Evolutionary conservation across 1,139 yeast species (phyloP).

Genomic region (Blastobotrys raffinosifermentans): DNA sequence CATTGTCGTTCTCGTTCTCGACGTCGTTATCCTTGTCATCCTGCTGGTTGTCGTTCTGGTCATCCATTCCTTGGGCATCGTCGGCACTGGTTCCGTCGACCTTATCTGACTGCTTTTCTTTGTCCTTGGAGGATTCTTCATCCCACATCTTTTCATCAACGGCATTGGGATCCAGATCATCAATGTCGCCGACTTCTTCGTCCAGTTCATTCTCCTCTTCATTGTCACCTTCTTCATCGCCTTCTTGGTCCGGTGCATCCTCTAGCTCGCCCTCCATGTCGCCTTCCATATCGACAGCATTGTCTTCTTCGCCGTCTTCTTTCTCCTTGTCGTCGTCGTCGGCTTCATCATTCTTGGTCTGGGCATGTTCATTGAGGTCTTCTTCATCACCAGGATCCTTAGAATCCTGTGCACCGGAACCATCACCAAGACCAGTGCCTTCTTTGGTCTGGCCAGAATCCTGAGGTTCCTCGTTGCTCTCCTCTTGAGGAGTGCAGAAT

Average conservation of each 20-base stretch:
- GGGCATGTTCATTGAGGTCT: conserved; percentile 84
- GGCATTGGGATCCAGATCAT: conserved; percentile 89
- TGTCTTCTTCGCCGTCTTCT: conserved; percentile 44
- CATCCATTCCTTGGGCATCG: conserved; percentile 73
- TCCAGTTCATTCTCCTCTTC: conserved; percentile 62
- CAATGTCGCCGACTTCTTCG: conserved; percentile 85
- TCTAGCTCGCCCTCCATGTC: conserved; percentile 95
- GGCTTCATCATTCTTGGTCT: conserved; percentile 70
- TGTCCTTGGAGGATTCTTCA: conserved; percentile 77
- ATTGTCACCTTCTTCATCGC: conserved; percentile 51
- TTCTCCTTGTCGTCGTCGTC: conserved; percentile 57
- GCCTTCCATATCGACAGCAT: conserved; percentile 89
- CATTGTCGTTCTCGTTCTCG: conserved; percentile 36
- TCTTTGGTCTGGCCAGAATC: conserved; percentile 43
- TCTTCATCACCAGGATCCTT: conserved; percentile 92
- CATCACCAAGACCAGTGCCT: conserved; percentile 98
- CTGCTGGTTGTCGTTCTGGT: conserved; percentile 42
- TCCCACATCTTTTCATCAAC: conserved; percentile 99
- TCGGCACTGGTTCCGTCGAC: conserved; percentile 62
- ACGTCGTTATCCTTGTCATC: conserved; percentile 29
- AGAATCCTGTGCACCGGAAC: conserved; percentile 80
- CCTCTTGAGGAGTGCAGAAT: conserved; percentile 88
- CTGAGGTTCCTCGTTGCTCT: conserved; percentile 57
- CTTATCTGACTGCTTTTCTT: conserved; percentile 53
- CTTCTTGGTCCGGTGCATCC: conserved; percentile 56